These are phyloP conservation scores for Phenoliferia sp. DNA, from an alignment of 1,284 basidiomycete genomes.

Conservation along the genomic window DNA sequence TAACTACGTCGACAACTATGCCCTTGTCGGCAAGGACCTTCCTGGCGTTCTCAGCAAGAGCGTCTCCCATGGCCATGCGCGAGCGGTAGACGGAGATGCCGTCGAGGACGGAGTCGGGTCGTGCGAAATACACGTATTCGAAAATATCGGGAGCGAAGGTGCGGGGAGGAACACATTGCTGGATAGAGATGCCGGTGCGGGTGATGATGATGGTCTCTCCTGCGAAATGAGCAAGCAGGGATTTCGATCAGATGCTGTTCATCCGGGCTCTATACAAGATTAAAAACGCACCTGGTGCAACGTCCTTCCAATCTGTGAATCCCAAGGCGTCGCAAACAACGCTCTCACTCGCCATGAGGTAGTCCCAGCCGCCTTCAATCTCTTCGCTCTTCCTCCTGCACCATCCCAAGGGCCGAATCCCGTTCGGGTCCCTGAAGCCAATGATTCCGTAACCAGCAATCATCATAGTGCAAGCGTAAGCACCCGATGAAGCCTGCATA, in stretches of 20 bases:
- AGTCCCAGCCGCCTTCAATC: slow-evolving; percentile 53
- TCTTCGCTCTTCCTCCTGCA: slow-evolving; percentile 35
- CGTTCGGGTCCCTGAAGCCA: slow-evolving; percentile 98
- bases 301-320: slow-evolving; percentile 88
- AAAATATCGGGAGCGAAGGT: slow-evolving; percentile 97
- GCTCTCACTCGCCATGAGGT: slow-evolving; percentile 90
- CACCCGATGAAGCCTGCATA: slow-evolving; percentile 84
- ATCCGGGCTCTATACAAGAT: background rate
- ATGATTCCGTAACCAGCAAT: slow-evolving; percentile 98
- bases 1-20: slow-evolving; percentile 84
- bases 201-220: slow-evolving; percentile 96
- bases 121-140: slow-evolving; percentile 97
- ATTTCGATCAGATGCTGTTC: background rate
- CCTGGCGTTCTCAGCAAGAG: slow-evolving; percentile 60
- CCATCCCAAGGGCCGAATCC: slow-evolving; percentile 87
- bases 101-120: slow-evolving; percentile 95
- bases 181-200: slow-evolving; percentile 63
- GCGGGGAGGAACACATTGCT: slow-evolving; percentile 63
- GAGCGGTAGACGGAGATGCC: slow-evolving; percentile 95
- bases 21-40: slow-evolving; percentile 40
- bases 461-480: slow-evolving; percentile 97
- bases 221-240: slow-evolving; percentile 36
- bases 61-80: slow-evolving; percentile 99
- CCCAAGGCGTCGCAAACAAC: slow-evolving; percentile 92
- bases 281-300: slow-evolving; percentile 67